A percentile compares a stretch with the other conserved stretches of the same genome.
Conservation (phyloP, 805 yeast genomes). For the Cyberlindnera euphorbiae region DNA sequence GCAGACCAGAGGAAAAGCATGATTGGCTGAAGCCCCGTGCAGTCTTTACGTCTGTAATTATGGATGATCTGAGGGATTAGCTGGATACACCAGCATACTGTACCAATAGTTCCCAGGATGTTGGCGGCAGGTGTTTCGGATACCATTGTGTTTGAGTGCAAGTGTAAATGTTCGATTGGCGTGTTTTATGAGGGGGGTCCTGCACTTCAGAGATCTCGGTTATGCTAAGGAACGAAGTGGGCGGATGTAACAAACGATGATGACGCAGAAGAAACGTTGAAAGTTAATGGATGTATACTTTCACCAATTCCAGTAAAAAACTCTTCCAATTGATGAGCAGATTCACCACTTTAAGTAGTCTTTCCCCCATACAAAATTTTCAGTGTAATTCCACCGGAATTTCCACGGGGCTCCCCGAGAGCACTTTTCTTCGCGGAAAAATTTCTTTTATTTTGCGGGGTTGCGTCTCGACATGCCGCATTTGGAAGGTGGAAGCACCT, state of each 20-base stretch:
- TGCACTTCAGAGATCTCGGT: no score
- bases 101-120: constrained; percentile 81
- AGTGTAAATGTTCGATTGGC: not conserved
- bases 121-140: constrained; percentile 46
- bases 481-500: not conserved
- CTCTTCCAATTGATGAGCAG: no score
- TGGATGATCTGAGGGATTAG: constrained; percentile 77
- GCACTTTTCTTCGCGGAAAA: no score
- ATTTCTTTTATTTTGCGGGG: not conserved
- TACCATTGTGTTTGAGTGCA: constrained; percentile 2
- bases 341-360: no score
- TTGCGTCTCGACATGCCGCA: not conserved
- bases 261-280: no score
- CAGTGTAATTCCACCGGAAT: not conserved
- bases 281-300: no score
- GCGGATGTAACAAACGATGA: no score
- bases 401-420: no score
- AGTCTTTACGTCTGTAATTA: constrained; percentile 70
- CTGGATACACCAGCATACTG: constrained; percentile 91
- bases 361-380: no score
- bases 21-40: constrained; percentile 77
- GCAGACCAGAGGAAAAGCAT: constrained; percentile 78
- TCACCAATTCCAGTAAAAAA: no score
- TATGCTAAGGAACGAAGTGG: no score
- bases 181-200: no score